Conservation (phyloP, 495 filamentous ascomycete genomes). For the Clavariopsis aquatica region DNA sequence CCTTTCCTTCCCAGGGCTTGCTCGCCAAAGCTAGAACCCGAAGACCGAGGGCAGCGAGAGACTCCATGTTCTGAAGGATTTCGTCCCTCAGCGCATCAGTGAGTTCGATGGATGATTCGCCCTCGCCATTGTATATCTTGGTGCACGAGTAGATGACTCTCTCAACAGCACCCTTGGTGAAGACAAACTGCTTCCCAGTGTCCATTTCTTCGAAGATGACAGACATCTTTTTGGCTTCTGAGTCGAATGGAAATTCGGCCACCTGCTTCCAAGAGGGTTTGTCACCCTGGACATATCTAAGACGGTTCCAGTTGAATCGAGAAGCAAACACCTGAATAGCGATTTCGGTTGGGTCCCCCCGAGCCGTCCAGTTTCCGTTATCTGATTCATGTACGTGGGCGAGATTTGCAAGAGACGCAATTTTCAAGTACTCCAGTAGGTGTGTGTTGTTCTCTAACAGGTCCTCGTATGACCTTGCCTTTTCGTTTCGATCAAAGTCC, state of each 20-base stretch:
- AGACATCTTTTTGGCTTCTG: constrained; percentile 62
- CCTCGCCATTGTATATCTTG: constrained; percentile 51
- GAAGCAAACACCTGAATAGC: constrained; percentile 57
- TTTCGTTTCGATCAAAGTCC: constrained; percentile 40
- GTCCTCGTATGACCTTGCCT: constrained; percentile 39
- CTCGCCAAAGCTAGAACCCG: constrained; percentile 18
- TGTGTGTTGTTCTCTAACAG: constrained; percentile 42
- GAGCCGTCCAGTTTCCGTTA: constrained; percentile 50
- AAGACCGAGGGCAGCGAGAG: constrained; percentile 30
- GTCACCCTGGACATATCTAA: constrained; percentile 45
- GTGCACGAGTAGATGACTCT: constrained; percentile 52
- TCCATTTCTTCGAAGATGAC: constrained; percentile 53
- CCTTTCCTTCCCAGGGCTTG: constrained; percentile 7
- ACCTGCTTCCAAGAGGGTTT: constrained; percentile 47
- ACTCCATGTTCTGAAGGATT: constrained; percentile 63
- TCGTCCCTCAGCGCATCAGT: constrained; percentile 45
- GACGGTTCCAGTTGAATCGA: constrained; percentile 51
- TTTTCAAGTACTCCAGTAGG: constrained; percentile 40
- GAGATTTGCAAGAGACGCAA: constrained; percentile 46
- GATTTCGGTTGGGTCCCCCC: constrained; percentile 61
- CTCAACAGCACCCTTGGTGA: constrained; percentile 64
- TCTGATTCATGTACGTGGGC: constrained; percentile 42
- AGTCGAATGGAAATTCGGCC: constrained; percentile 63
- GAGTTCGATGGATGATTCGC: constrained; percentile 42
- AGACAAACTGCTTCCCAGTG: constrained; percentile 48